phyloP scores from a whole-genome alignment of 1,284 basidiomycete species.

The Malassezia slooffiae region DNA sequence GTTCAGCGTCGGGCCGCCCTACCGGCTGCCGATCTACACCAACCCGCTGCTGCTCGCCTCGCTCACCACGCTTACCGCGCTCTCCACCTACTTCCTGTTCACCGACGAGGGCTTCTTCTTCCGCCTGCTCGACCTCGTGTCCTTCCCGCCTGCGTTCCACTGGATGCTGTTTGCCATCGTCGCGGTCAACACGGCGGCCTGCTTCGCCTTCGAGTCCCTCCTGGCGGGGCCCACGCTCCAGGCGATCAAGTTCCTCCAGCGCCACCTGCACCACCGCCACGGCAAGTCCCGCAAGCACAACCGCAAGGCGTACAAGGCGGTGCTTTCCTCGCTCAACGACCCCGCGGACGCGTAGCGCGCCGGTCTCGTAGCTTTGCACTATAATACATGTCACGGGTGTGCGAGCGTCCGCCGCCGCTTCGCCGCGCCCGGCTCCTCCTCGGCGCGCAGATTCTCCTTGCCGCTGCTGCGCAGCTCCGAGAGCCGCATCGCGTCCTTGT shows the following conservation, averaged over 20 bases:
- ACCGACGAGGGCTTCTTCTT: slow-evolving; percentile 57
- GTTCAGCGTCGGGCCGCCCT: slow-evolving; percentile 95
- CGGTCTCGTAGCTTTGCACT: background rate
- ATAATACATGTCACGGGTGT: background rate
- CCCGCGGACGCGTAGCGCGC: slow-evolving; percentile 8
- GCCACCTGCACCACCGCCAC: slow-evolving; percentile 3
- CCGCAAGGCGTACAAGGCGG: slow-evolving; percentile 15
- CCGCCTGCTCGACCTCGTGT: slow-evolving; percentile 65
- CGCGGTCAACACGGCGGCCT: slow-evolving; percentile 61
- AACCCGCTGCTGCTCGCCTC: slow-evolving; percentile 52
- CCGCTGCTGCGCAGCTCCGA: too few relatives aligned
- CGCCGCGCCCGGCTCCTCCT: background rate
- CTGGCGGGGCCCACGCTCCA: slow-evolving; percentile 9
- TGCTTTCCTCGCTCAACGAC: slow-evolving; percentile 14
- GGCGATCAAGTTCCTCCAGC: slow-evolving; percentile 5
- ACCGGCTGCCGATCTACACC: slow-evolving; percentile 84
- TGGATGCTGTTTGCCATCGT: slow-evolving; percentile 62
- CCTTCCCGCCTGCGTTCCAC: slow-evolving; percentile 62
- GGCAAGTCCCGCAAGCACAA: slow-evolving; percentile 6
- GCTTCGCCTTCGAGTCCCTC: slow-evolving; percentile 62
- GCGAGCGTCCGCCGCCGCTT: background rate
- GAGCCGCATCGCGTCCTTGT: background rate
- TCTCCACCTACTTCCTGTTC: slow-evolving; percentile 40
- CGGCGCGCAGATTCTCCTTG: background rate
- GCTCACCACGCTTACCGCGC: slow-evolving; percentile 20